Evolutionary conservation across 176 grass and related monocot genomes (phyloP).

Genomic region (Coix lacrymajobi): DNA sequence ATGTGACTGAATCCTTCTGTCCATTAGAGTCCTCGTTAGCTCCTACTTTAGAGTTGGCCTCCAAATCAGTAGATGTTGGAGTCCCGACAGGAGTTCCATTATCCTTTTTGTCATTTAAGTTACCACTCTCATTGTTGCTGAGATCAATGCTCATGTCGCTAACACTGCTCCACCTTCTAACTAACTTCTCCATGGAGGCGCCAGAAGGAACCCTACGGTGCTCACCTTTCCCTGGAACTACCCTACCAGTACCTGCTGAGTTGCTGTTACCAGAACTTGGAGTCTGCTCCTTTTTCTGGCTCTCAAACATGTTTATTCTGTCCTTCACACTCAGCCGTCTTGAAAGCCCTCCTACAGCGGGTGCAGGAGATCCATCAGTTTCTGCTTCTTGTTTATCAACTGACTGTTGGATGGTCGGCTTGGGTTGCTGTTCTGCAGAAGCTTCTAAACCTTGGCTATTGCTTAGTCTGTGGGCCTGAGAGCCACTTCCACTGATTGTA

Average conservation of each 20-base stretch:
- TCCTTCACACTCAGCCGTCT: slow-evolving; percentile 94
- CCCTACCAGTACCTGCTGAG: slow-evolving; percentile 43
- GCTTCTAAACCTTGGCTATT: slow-evolving; percentile 48
- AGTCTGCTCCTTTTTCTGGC: slow-evolving; percentile 73
- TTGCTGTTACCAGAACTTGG: slow-evolving; percentile 62
- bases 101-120: slow-evolving; percentile 59
- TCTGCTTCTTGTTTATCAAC: slow-evolving; percentile 49
- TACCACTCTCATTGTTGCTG: slow-evolving; percentile 47
- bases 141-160: slow-evolving; percentile 99
- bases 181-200: slow-evolving; percentile 79
- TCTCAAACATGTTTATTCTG: slow-evolving; percentile 94
- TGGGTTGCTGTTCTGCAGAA: slow-evolving; percentile 30
- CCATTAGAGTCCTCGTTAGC: slow-evolving; percentile 34
- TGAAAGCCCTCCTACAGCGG: slow-evolving; percentile 25
- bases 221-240: slow-evolving; percentile 67
- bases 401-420: slow-evolving; percentile 36
- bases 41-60: slow-evolving; percentile 43
- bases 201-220: slow-evolving; percentile 78
- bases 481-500: neutral
- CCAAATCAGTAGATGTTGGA: slow-evolving; percentile 54
- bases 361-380: slow-evolving; percentile 28
- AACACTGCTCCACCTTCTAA: slow-evolving; percentile 86
- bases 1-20: slow-evolving; percentile 41
- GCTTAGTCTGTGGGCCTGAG: slow-evolving; percentile 24
- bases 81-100: slow-evolving; percentile 54